Base-by-base conservation (phyloP, 805 yeast genomes). In the Starmerella lactis-condensi region DNA sequence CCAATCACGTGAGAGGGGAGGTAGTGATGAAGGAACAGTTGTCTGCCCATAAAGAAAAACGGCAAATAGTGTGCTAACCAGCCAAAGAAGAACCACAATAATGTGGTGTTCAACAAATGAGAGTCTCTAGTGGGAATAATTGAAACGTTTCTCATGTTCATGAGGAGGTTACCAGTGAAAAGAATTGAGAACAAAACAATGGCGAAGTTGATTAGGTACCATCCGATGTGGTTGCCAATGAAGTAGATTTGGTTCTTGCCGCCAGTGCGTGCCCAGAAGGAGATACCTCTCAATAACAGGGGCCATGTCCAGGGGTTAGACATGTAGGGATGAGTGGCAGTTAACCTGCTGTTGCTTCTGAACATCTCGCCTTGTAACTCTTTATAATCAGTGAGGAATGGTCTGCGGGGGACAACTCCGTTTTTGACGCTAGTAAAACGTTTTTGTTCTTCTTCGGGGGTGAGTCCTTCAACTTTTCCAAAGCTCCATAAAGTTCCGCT, bases 251-350 rank as follows among this genome's bases (percentile, higher is more conserved):
- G 98, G 45, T 62, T 61, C 39, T 63, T 65, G 32, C 31, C 31
- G 6, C 64, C 71, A 32, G 63, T 61, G 30, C 28, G 20, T 26
- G 91, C 83, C 95, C 96, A 89, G 63, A 85, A 89, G 1, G 95
- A 81, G 24, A 89, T 95, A 44, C 98, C 98, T 11, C 78, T 68
- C 33, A 75, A 53, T 33, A 89, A 67, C 39, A 78, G 62, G 13
- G 98, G 98, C 98, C 98, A 89, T 6, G 74, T 59, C 41, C 70
- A 66, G 2, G 98, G 98, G 39, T 70, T 72, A 4, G 95, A 81
- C 7, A 95, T 93, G 60, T 78, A 89, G 28, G 98, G 98, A 56
- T 89, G 98, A 17, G 77, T 81, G 11, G 83, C 65, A 2, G 82
- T 65, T 42, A 89, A 63, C 43, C 74, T 72, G 58, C 85, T 89